Percentiles rank a stretch among this genome's conserved stretches.
These are phyloP conservation scores for Boletus pseudopeckii DNA, from an alignment of 768 basidiomycete genomes.

Conservation along the genomic window DNA sequence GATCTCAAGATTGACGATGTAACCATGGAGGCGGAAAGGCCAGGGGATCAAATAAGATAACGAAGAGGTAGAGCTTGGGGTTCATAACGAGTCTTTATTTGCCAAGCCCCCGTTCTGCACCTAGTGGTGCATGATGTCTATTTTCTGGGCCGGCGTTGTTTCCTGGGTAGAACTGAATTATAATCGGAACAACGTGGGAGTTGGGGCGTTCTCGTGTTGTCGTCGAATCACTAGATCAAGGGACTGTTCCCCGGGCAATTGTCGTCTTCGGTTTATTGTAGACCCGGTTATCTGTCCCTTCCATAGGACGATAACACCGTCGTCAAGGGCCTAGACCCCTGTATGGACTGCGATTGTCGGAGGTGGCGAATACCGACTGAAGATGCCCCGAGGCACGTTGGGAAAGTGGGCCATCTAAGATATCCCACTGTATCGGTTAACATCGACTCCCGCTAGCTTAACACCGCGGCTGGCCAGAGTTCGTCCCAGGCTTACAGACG, in stretches of 20 bases:
- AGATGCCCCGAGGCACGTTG: not conserved
- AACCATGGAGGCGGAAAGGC: not conserved
- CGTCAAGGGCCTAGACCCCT: not conserved
- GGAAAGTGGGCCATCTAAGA: not conserved
- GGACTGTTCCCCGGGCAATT: not conserved
- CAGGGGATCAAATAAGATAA: not conserved
- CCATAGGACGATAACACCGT: not conserved
- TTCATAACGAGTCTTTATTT: not conserved
- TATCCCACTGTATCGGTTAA: constrained; percentile 1
- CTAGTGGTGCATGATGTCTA: not conserved
- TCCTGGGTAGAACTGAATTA: not conserved
- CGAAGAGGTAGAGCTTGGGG: not conserved
- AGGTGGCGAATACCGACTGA: not conserved
- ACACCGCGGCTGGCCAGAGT: not conserved
- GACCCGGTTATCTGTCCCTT: too few relatives aligned
- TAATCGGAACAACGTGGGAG: not conserved
- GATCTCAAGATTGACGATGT: not conserved
- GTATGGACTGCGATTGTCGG: not conserved
- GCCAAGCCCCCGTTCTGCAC: not conserved
- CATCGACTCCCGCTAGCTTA: not conserved
- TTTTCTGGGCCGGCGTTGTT: not conserved
- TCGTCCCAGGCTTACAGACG: not conserved
- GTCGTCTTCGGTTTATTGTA: not conserved
- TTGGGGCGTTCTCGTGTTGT: not conserved
- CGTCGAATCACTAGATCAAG: not conserved